Evolutionary conservation across 73 alveolate genomes (phyloP).

Genomic region (Tetrahymena thermophila): DNA sequence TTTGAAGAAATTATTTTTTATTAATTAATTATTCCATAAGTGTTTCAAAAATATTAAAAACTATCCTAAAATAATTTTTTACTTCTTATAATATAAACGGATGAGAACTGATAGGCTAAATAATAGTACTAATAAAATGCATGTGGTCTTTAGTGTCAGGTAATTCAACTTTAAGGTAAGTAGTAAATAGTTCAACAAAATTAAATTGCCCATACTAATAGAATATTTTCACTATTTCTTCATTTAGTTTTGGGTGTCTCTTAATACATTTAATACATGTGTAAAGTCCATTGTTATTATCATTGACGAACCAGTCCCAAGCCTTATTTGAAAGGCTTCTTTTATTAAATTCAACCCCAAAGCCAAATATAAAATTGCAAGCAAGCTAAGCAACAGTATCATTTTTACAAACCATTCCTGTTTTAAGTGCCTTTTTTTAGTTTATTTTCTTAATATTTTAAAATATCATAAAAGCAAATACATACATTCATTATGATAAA

Average conservation of each 20-base stretch:
- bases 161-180: constrained; percentile 15
- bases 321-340: constrained; percentile 58
- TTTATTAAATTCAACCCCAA: constrained; percentile 6
- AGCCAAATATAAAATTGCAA: constrained; percentile 43
- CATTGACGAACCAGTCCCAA: constrained; percentile 80
- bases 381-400: constrained; percentile 60
- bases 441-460: neutral
- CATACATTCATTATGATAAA: neutral
- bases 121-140: constrained; percentile 34
- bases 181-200: constrained; percentile 47
- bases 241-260: constrained; percentile 67
- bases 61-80: neutral
- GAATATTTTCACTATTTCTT: constrained; percentile 23
- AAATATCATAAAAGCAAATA: neutral
- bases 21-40: too few species aligned
- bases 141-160: constrained; percentile 39
- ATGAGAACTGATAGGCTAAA: constrained; percentile 27
- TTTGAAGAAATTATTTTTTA: neutral
- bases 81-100: neutral
- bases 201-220: constrained; percentile 38
- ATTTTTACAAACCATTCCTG: constrained; percentile 66
- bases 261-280: constrained; percentile 69
- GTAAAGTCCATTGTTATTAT: constrained; percentile 75
- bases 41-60: too few species aligned
- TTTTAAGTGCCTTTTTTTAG: constrained; percentile 46